Base-by-base conservation (phyloP, 306 rosid genomes). In the Malus sieversii region DNA sequence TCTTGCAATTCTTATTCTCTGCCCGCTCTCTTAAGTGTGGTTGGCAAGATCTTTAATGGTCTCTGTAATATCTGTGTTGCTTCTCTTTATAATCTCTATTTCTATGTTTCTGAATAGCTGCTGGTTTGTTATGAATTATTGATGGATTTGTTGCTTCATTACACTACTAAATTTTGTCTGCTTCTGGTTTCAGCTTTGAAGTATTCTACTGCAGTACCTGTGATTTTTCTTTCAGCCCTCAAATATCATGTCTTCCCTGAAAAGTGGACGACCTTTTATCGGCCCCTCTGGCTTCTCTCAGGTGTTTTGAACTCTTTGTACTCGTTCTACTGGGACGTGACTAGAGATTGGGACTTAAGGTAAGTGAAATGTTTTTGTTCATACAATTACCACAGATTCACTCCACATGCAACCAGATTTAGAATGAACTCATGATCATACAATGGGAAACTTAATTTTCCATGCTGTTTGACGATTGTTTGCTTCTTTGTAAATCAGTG, bases 291-390 rank as follows among this genome's bases (percentile, higher is more conserved):
- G 99, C 97, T 96, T 84, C 85, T 96, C 70, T 92, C 98, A 15
- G 80, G 96, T 81, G 93, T 96, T 77, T 81, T 89, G 79, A 96
- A 96, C 84, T 92, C 97, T 20, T 82, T 88, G 71, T 96, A 96
- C 84, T 96, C 99, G 51, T 96, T 96, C 89, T 96, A 96, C 89
- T 96, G 98, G 99, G 99, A 96, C 45, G 96, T 96, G 84, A 88
- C 87, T 68, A 88, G 97, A 73, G 99, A 96, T 88, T 96, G 99
- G 99, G 98, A 96, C 89, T 76, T 92, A 82, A 87, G 97, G 99
- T 96, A 85, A 74, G 84, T 48, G 75, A 77, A 71, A 67, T 84
- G 61, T 68, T 68, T 40, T 73, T 72, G 4, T 33, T 75, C 77
- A 64, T 65, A 58, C 35, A 72, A 10, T 9, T 59, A 73, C 77